Percentiles rank a stretch among this genome's conserved stretches.
These are phyloP conservation scores for Apostasia ramifera DNA, from an alignment of 106 monocot genomes.

Conservation along the genomic window DNA sequence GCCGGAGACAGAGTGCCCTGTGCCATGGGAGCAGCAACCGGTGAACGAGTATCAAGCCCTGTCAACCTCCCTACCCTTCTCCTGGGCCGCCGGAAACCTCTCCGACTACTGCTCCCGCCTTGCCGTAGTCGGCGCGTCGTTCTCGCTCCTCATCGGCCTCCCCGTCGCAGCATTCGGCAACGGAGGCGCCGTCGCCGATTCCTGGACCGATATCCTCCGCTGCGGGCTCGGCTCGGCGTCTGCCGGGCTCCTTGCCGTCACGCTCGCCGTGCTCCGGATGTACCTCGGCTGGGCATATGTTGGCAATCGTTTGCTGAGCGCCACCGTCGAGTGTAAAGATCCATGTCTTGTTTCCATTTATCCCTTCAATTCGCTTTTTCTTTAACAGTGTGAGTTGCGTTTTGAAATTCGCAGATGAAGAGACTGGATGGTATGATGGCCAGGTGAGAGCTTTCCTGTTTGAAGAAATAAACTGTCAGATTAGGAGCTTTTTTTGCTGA, in stretches of 20 bases:
- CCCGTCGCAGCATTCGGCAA: conserved; percentile 74
- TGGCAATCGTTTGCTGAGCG: conserved; percentile 92
- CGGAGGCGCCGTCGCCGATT: conserved; percentile 16
- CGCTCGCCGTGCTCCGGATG: conserved; percentile 79
- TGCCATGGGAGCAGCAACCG: conserved; percentile 91
- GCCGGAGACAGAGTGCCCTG: conserved; percentile 83
- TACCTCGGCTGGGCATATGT: conserved; percentile 99
- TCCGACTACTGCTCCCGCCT: conserved; percentile 57
- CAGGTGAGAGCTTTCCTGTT: conserved; percentile 43
- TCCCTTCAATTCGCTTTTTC: neutral
- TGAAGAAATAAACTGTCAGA: neutral
- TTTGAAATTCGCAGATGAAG: conserved; percentile 59
- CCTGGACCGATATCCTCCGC: conserved; percentile 25
- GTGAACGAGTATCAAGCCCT: conserved; percentile 95
- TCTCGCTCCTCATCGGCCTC: conserved; percentile 70
- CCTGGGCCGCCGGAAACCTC: conserved; percentile 68
- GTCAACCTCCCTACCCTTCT: conserved; percentile 66
- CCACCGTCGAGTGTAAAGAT: conserved; percentile 80
- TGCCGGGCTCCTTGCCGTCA: conserved; percentile 64
- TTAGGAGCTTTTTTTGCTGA: neutral
- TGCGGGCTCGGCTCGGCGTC: conserved; percentile 48
- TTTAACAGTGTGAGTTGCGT: neutral
- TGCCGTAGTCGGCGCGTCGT: conserved; percentile 42
- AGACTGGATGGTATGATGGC: conserved; percentile 99
- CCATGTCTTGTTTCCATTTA: neutral